Conservation (phyloP, 108 stramenopile genomes). For the Fragilariopsis cylindrus region DNA sequence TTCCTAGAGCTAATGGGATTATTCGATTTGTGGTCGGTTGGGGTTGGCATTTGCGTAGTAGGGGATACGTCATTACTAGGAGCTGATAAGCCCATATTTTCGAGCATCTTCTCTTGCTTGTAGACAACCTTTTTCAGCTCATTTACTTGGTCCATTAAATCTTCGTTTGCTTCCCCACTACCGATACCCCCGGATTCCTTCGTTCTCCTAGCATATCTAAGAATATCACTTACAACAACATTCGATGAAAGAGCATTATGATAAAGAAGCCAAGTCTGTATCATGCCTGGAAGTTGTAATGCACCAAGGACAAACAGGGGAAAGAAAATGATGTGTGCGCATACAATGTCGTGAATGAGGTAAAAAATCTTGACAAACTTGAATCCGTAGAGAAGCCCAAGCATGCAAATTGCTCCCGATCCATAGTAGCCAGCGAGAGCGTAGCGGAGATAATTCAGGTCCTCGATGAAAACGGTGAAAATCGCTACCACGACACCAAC, state of each 20-base stretch:
- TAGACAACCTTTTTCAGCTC: conserved; percentile 86
- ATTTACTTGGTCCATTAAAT: conserved; percentile 84
- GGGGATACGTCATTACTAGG: conserved; percentile 2
- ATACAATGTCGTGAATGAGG: conserved; percentile 91
- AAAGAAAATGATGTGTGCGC: conserved; percentile 93
- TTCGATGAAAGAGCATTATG: conserved; percentile 95
- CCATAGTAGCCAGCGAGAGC: conserved; percentile 91
- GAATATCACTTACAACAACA: conserved; percentile 96
- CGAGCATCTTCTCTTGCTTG: conserved; percentile 80
- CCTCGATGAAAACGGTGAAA: conserved; percentile 68
- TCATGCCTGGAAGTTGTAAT: conserved; percentile 81
- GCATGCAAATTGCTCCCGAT: conserved; percentile 71
- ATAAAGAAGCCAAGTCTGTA: conserved; percentile 97
- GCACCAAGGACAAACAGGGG: conserved; percentile 86
- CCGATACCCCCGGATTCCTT: conserved; percentile 82
- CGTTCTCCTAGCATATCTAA: conserved; percentile 88
- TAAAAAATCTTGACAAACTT: conserved; percentile 85
- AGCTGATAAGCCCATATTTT: conserved; percentile 42
- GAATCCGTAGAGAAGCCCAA: conserved; percentile 82
- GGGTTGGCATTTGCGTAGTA: conserved; percentile 3
- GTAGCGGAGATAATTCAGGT: conserved; percentile 86
- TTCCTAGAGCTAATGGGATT: neutral
- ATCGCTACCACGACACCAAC: conserved; percentile 68
- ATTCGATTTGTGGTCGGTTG: neutral
- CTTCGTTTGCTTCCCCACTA: conserved; percentile 58